These are phyloP conservation scores for Coemansia reversa DNA, from an alignment of 192 early-diverging fungal genomes.

Conservation along the genomic window DNA sequence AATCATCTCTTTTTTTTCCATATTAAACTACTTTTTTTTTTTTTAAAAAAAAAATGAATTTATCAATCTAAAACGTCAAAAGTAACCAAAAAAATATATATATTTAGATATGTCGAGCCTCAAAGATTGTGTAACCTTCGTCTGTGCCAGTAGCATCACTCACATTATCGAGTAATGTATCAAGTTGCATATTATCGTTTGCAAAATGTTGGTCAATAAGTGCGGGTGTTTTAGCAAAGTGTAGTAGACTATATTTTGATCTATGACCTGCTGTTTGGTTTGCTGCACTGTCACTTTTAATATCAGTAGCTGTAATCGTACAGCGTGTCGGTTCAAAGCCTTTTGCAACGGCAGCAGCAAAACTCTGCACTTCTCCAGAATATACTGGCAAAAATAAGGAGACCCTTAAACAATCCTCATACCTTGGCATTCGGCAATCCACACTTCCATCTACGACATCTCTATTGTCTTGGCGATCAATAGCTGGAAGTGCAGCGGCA, in stretches of 20 bases:
- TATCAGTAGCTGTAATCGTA: slow-evolving; percentile 8
- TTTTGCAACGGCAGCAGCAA: slow-evolving; percentile 27
- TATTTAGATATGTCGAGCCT: slow-evolving; percentile 30
- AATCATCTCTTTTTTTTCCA: slow-evolving; percentile 4
- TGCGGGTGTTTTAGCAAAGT: slow-evolving; percentile 33
- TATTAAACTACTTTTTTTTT: background rate
- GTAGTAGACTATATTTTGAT: slow-evolving; percentile 12
- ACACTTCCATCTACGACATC: background rate
- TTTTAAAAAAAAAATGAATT: background rate
- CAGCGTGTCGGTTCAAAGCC: slow-evolving; percentile 42
- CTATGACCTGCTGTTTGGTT: background rate
- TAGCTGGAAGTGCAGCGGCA: background rate
- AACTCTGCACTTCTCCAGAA: slow-evolving; percentile 41
- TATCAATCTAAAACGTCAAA: background rate
- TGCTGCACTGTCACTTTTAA: background rate
- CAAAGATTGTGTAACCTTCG: slow-evolving; percentile 34
- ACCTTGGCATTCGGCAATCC: background rate
- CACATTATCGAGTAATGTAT: background rate
- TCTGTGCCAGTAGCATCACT: slow-evolving; percentile 1
- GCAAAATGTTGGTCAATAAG: slow-evolving; percentile 33
- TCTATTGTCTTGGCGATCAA: background rate
- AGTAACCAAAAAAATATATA: background rate
- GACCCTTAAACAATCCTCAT: slow-evolving; percentile 16
- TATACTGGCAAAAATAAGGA: slow-evolving; percentile 39
- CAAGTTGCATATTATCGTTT: slow-evolving; percentile 6